Base-by-base conservation (phyloP, 2,329 filamentous ascomycete species). In the Periconia sp. region DNA sequence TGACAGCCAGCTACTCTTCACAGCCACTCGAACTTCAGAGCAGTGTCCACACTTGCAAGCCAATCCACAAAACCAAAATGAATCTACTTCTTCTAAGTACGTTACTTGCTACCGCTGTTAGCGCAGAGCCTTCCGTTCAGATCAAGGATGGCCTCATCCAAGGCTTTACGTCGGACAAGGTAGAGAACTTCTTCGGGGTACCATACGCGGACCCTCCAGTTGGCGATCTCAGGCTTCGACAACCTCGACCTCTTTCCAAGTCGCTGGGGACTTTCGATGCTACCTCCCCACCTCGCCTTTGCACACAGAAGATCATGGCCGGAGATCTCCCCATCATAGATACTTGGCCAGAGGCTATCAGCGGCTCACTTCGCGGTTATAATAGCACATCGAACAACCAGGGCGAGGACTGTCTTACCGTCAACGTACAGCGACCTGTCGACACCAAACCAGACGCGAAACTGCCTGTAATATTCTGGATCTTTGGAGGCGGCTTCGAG, bases 381-480 rank as follows among this genome's bases (percentile, higher is more conserved):
- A 37, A 37, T 11, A n/a, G 11, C 11, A 37, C 33, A 3, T 13
- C 33, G 61, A 76, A 61, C 82, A 78, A 68, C 81, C 82, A 69
- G 85, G 89, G 66, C 1, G 68, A 72, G 42, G 69, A 72, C 54
- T 72, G 69, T 47, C 66, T 85, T 15, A 82, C 81, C 48, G 63
- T 84, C 30, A 83, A 82, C 50, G 75, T 85, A 41, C 73, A 80
- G 0, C 73, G 78, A 0, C 81, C 82, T 11, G 47, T 62, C 20
- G 64, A 65, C 19, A 55, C 47, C 19, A 56, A 62, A 15, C 2
- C 61, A 58, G 45, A 62, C 1, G 65, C 68, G 14, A 73, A 73
- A 2, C 70, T 83, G 1, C 82, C 82, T 0, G 81, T 84, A 0
- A 71, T 82, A n/a, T 74, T 81, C 14, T 82, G 81, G 63, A 77